Conservation (phyloP, 805 yeast genomes). For the Wickerhamomyces strasburgensis region DNA sequence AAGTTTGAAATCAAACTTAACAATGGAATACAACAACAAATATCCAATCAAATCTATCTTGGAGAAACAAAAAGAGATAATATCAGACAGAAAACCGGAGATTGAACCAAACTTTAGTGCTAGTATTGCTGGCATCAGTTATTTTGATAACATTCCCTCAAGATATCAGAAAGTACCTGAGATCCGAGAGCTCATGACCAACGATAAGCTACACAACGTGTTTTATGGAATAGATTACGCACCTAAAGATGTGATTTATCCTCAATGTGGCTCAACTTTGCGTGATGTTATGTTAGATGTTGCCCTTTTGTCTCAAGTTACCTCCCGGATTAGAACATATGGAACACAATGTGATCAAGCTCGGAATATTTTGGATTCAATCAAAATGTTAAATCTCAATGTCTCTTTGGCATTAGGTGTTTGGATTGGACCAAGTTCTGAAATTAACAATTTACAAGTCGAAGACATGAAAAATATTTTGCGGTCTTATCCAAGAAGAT, state of each 20-base stretch:
- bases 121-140: conserved; percentile 22
- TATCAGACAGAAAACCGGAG: neutral
- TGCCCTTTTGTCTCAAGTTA: conserved; percentile 51
- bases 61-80: neutral
- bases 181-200: conserved; percentile 33
- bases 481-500: conserved; percentile 36
- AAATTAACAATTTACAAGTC: conserved; percentile 43
- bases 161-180: conserved; percentile 32
- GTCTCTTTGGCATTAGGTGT: conserved; percentile 58
- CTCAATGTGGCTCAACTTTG: conserved; percentile 45
- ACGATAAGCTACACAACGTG: conserved; percentile 28
- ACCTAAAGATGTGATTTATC: conserved; percentile 48
- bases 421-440: conserved; percentile 49
- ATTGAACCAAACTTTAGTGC: conserved; percentile 5
- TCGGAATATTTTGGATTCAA: conserved; percentile 46
- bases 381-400: conserved; percentile 43
- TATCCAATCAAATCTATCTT: neutral
- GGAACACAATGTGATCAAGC: conserved; percentile 62
- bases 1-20: neutral
- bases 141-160: conserved; percentile 29
- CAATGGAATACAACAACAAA: neutral
- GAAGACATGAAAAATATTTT: conserved; percentile 38
- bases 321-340: conserved; percentile 51
- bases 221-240: conserved; percentile 60
- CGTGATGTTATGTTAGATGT: conserved; percentile 52